Conservation (phyloP, 2,329 filamentous ascomycete species). For the Beauveria bassiana region DNA sequence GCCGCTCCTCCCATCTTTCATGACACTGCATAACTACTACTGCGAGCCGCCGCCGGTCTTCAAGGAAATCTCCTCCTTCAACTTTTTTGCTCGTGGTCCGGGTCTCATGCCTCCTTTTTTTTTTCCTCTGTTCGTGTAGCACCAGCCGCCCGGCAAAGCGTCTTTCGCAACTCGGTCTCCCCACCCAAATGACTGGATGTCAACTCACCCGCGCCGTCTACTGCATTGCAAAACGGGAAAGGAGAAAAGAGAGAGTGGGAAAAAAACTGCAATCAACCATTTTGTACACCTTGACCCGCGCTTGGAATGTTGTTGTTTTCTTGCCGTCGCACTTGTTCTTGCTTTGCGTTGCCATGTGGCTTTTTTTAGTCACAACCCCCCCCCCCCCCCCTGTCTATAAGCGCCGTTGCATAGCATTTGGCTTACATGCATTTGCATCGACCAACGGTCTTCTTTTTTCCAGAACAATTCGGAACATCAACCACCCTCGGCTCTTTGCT, state of each 20-base stretch:
- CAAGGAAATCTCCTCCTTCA: neutral
- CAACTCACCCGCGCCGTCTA: neutral
- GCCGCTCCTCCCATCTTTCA: neutral
- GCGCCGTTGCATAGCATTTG: neutral
- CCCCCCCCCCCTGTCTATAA: neutral
- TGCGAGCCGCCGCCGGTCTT: constrained; percentile 2
- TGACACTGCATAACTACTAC: neutral
- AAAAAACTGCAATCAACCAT: neutral
- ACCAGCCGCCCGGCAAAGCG: neutral
- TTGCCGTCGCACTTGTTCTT: neutral
- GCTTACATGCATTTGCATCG: neutral
- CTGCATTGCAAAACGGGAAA: neutral
- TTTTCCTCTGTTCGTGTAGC: neutral
- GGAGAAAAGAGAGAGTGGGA: too few relatives aligned
- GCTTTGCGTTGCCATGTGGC: neutral
- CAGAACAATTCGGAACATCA: neutral
- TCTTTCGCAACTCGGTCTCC: neutral
- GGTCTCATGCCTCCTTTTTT: neutral
- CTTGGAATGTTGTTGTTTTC: neutral
- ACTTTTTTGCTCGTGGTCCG: neutral
- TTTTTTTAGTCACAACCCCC: neutral
- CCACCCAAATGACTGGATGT: neutral
- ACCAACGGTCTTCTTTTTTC: neutral
- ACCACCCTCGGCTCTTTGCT: neutral
- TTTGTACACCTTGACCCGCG: neutral